A percentile compares a stretch with the other conserved stretches of the same genome.
Conservation (phyloP, 164 flowering plant species). For the Magnolia kwangsiensis region DNA sequence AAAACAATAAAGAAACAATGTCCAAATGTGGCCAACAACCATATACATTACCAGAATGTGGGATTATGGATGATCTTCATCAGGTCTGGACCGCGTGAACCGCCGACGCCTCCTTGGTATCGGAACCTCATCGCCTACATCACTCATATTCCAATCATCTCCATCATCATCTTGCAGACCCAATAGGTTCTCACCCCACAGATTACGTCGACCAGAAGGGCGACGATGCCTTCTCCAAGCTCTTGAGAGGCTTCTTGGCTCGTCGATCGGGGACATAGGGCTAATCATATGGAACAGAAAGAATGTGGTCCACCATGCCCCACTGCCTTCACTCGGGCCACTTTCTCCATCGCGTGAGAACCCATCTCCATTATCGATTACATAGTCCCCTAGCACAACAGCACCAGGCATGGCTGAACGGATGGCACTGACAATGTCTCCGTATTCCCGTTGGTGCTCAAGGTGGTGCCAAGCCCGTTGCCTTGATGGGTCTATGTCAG, state of each 20-base stretch:
- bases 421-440: constrained; percentile 82
- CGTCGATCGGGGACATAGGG: constrained; percentile 39
- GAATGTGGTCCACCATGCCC: constrained; percentile 57
- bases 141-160: constrained; percentile 38
- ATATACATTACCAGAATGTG: constrained; percentile 21
- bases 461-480: constrained; percentile 77
- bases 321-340: constrained; percentile 31
- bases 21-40: neutral
- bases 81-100: constrained; percentile 47
- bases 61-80: constrained; percentile 50
- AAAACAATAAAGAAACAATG: constrained; percentile 1
- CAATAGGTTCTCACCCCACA: constrained; percentile 86
- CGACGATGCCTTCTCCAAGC: constrained; percentile 63
- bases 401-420: constrained; percentile 88
- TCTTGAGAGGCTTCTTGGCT: constrained; percentile 53
- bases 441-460: constrained; percentile 74
- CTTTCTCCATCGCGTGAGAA: constrained; percentile 37
- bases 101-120: constrained; percentile 62
- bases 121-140: constrained; percentile 46
- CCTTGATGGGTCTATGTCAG: constrained; percentile 61
- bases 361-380: constrained; percentile 46
- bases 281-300: constrained; percentile 78
- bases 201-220: constrained; percentile 49
- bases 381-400: constrained; percentile 59
- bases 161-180: constrained; percentile 63